Base-by-base conservation (phyloP, 257 asterid genomes). In the Leptodermis oblonga region DNA sequence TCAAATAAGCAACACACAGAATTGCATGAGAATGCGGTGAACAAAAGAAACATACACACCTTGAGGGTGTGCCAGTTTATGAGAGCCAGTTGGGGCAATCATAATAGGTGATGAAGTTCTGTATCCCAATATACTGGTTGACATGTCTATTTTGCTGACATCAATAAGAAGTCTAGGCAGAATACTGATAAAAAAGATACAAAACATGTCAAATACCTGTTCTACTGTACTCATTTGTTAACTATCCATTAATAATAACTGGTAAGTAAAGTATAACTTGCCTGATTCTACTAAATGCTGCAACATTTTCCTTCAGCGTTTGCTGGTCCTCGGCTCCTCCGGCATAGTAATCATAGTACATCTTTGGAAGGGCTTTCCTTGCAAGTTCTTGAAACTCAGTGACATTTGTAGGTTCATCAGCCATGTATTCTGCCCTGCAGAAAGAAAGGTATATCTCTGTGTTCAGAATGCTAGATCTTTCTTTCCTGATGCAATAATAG, bases 251-350 rank as follows among this genome's bases (percentile, higher is more conserved):
- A 34, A 9, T 0, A 22, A 36, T 62, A 30, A 14, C 36, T 22
- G 53, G 56, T 4, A 58, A 59, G 18, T n/a, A n/a, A n/a, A 63
- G 34, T 33, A 65, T 6, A 23, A 67, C 79, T 83, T 80, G 77
- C 92, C 23, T 70, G 42, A 85, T 87, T 62, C 85, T 76, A n/a
- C 45, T 71, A 83, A 83, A 87, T 26, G 92, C 86, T 77, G 81
- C 77, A 20, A 72, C 69, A 23, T 88, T 88, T 68, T 86, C 85
- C 74, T 78, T 64, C 0, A 84, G 84, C n/a, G 95, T 88, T 46
- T 79, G 78, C 68, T 86, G 82, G 31, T 86, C 92, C 80, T 88
- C 95, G 39, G 95, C 87, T 70, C 88, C 95, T 26, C 87, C 90
- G 36, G 83, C 74, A 30, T 70, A 81, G 62, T 31, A 86, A 78